Percentiles rank a stretch among this genome's conserved stretches.
phyloP scores from a whole-genome alignment of 495 filamentous ascomycete genomes.

The Rusavskia elegans region DNA sequence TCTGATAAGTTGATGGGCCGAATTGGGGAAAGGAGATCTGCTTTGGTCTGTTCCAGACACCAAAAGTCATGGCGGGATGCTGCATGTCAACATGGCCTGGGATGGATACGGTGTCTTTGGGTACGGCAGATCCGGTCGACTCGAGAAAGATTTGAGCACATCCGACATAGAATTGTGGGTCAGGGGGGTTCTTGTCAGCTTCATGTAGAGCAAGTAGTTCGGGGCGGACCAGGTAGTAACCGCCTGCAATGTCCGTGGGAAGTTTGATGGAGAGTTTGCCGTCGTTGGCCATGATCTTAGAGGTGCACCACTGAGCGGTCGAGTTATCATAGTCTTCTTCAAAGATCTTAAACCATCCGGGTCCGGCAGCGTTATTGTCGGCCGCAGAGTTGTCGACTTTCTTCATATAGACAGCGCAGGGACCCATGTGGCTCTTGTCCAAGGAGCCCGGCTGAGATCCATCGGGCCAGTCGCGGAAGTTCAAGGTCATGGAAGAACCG shows the following conservation, averaged over 20 bases:
- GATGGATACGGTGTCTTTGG: constrained; percentile 36
- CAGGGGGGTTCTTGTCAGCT: constrained; percentile 29
- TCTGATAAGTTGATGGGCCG: constrained; percentile 37
- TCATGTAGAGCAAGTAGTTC: constrained; percentile 56
- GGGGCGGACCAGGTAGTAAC: constrained; percentile 50
- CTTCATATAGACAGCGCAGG: constrained; percentile 63
- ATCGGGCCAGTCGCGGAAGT: constrained; percentile 47
- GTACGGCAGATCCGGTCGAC: constrained; percentile 27
- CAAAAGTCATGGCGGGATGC: constrained; percentile 39
- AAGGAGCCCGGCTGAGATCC: constrained; percentile 35
- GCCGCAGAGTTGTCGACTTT: constrained; percentile 30
- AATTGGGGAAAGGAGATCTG: constrained; percentile 36
- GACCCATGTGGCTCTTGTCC: constrained; percentile 48
- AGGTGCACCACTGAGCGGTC: constrained; percentile 46
- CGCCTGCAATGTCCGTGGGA: constrained; percentile 41
- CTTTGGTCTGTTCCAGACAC: constrained; percentile 37
- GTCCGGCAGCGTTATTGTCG: constrained; percentile 31
- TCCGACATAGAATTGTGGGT: constrained; percentile 51
- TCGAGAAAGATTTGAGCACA: constrained; percentile 56
- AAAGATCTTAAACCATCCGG: constrained; percentile 73
- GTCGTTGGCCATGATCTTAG: constrained; percentile 45
- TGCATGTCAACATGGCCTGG: constrained; percentile 41
- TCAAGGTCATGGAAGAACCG: constrained; percentile 41
- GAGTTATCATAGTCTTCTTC: constrained; percentile 43
- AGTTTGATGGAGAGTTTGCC: constrained; percentile 45